Conservation (phyloP, 164 flowering plant genomes). For the Magnolia sinica region DNA sequence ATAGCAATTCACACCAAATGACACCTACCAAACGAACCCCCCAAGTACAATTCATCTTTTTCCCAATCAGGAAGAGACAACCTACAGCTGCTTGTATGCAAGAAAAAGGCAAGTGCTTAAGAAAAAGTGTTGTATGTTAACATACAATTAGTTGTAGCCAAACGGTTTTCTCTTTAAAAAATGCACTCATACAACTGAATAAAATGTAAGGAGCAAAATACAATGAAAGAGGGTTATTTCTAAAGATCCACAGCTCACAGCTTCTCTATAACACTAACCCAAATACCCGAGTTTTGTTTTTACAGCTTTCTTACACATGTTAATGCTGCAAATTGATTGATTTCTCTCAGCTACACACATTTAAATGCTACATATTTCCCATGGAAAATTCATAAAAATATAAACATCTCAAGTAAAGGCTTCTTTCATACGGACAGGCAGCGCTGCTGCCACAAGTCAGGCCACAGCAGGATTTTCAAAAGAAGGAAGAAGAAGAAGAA, state of each 20-base stretch:
- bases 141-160: too few species aligned
- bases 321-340: background rate
- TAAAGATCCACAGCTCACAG: background rate
- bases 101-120: too few species aligned
- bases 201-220: background rate
- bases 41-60: too few species aligned
- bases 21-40: too few species aligned
- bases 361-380: background rate
- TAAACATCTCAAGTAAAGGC: background rate
- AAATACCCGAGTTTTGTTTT: too few species aligned
- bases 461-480: background rate
- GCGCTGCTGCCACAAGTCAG: background rate
- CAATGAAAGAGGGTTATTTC: background rate
- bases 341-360: conserved; percentile 1
- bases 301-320: conserved; percentile 1
- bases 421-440: background rate
- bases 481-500: background rate
- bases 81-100: too few species aligned
- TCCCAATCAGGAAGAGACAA: too few species aligned
- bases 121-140: too few species aligned
- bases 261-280: background rate
- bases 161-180: too few species aligned
- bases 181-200: too few species aligned
- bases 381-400: background rate
- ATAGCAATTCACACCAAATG: too few species aligned